Percentiles rank a stretch among this genome's conserved stretches.
phyloP scores from a whole-genome alignment of 495 filamentous ascomycete genomes.

The Astrocystis sublimbata region DNA sequence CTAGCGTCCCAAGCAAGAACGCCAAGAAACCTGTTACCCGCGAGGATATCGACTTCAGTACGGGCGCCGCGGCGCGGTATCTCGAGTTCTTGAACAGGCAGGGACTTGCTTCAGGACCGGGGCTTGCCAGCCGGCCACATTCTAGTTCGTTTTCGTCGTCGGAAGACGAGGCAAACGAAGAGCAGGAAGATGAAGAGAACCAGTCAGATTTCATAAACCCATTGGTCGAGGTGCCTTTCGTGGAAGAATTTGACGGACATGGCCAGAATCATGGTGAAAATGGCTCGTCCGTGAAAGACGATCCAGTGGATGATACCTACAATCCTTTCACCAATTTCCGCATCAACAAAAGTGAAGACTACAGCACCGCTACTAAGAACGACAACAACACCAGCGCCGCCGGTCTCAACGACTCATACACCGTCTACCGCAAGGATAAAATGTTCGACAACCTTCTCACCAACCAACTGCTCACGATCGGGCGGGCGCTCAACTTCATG shows the following conservation, averaged over 20 bases:
- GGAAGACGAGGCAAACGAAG: too few species aligned
- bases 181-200: too few species aligned
- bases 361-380: too few species aligned
- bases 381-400: neutral
- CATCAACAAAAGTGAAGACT: neutral
- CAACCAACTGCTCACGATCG: neutral
- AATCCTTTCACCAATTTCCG: too few species aligned
- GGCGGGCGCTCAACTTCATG: constrained; percentile 5
- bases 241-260: too few species aligned
- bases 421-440: neutral
- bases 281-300: too few species aligned
- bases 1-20: too few species aligned
- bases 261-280: too few species aligned
- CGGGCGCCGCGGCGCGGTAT: neutral
- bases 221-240: too few species aligned
- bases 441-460: neutral
- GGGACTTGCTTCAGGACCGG: neutral
- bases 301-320: too few species aligned
- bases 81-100: neutral
- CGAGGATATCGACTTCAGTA: neutral
- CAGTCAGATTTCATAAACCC: too few species aligned
- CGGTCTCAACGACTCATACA: neutral
- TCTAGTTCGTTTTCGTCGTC: neutral
- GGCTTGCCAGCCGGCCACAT: neutral
- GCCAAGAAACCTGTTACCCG: neutral